Evolutionary conservation across 2,329 filamentous ascomycete genomes (phyloP), one percentile per base, ranked within the genome.

Genomic region (Aspergillus ochraceoroseus): DNA sequence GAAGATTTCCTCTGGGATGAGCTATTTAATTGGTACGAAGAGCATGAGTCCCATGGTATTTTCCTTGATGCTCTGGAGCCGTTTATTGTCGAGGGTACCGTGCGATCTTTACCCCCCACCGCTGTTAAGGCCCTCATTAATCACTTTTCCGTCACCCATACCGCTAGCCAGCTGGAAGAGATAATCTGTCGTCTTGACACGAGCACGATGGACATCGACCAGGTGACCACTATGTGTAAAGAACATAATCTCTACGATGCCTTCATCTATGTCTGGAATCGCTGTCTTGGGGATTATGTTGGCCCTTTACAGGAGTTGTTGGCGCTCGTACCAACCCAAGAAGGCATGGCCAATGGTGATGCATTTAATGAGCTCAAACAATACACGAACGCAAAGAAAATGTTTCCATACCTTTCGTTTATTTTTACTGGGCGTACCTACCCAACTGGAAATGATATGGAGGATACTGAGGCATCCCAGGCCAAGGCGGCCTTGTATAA

Each of bases 181-280:
- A 84, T 96, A 63, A 85, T 98, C 20, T 96, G 90, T 61, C 83
- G 90, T 49, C 83, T 98, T 67, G 84, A 95, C 55, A 94, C 90
- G 1, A 73, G 79, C 9, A 95, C 88, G 0, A 81, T 98, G 59
- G 94, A 98, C 60, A 81, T 98, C 52, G 90, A 98, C 60, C 87
- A 96, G 63, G 80, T 94, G 43, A 95, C 90, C 0, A 76, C 77
- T 8, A 72, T 98, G 15, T 98, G 92, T 73, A 94, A 92, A 62
- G 83, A 90, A 59, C 82, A 96, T 62, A 80, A 84, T 50, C 75
- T 98, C 3, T 98, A 95, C 58, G 94, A 98, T 64, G 94, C 92
- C 2, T 77, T 95, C 41, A 88, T 94, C 29, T 95, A 96, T 61
- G 85, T 98, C 40, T 98, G 92, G 92, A 96, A 94, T 46, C 83